phyloP scores from a whole-genome alignment of 2,329 filamentous ascomycete species.

The Tothia fuscella region DNA sequence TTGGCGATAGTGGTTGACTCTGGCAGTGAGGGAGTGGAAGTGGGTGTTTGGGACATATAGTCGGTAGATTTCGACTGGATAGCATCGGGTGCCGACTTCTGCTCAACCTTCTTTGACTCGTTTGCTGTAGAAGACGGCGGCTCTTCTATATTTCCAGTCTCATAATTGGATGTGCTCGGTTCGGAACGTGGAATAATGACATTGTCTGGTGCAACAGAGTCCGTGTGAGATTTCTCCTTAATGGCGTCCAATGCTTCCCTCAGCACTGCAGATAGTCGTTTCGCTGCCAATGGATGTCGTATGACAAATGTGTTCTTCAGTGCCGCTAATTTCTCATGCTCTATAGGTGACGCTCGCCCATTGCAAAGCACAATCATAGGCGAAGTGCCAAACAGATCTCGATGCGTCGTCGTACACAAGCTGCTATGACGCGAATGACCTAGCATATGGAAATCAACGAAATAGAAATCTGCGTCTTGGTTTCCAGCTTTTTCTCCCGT shows the following conservation, averaged over 20 bases:
- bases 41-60: too few relatives aligned
- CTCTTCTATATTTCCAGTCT: not conserved
- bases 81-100: too few relatives aligned
- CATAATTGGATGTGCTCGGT: not conserved
- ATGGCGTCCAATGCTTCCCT: not conserved
- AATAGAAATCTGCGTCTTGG: conserved; percentile 6
- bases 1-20: not conserved
- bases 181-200: not conserved
- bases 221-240: not conserved
- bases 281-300: conserved; percentile 2
- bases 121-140: not conserved
- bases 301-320: not conserved
- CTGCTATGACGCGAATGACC: not conserved
- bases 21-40: not conserved
- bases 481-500: not conserved
- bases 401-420: not conserved
- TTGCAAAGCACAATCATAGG: conserved; percentile 2
- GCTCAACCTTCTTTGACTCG: too few relatives aligned
- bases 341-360: not conserved
- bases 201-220: not conserved
- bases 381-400: not conserved
- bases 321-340: not conserved
- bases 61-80: too few relatives aligned
- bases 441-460: conserved; percentile 5
- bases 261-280: not conserved